These are phyloP conservation scores for Prinsepia uniflora DNA, from an alignment of 306 rosid species.

Conservation along the genomic window DNA sequence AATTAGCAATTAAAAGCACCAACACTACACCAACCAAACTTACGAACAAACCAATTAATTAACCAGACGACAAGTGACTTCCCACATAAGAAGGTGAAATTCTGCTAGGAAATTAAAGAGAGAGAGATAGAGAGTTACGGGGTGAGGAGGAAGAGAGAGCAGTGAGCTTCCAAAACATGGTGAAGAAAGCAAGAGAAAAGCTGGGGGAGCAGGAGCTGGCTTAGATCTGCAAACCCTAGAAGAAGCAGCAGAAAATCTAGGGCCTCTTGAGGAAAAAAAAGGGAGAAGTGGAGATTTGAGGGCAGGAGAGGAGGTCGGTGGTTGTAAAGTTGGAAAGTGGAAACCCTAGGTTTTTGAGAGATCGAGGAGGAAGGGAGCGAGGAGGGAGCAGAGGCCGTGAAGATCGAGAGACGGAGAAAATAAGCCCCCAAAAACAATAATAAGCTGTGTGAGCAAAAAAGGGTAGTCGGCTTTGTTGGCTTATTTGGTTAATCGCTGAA, in stretches of 20 bases:
- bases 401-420: conserved; percentile 45
- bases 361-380: conserved; percentile 24
- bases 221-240: conserved; percentile 61
- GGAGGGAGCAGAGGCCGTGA: conserved; percentile 48
- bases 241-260: conserved; percentile 25
- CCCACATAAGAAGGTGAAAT: not conserved
- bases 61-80: conserved; percentile 16
- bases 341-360: conserved; percentile 85
- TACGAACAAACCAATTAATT: not conserved
- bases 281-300: conserved; percentile 26
- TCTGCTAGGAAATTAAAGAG: not conserved
- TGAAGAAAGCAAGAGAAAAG: conserved; percentile 24
- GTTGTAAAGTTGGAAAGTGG: conserved; percentile 40
- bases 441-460: conserved; percentile 13
- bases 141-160: conserved; percentile 92
- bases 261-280: conserved; percentile 10
- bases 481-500: conserved; percentile 22
- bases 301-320: conserved; percentile 11
- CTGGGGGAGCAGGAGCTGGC: conserved; percentile 32
- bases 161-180: conserved; percentile 98
- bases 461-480: conserved; percentile 7
- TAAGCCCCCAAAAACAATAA: conserved; percentile 18
- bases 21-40: not conserved
- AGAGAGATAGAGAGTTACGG: conserved; percentile 51
- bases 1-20: conserved; percentile 14